phyloP scores from a whole-genome alignment of 139 green algal species.

The Astrephomene gubernaculifera region DNA sequence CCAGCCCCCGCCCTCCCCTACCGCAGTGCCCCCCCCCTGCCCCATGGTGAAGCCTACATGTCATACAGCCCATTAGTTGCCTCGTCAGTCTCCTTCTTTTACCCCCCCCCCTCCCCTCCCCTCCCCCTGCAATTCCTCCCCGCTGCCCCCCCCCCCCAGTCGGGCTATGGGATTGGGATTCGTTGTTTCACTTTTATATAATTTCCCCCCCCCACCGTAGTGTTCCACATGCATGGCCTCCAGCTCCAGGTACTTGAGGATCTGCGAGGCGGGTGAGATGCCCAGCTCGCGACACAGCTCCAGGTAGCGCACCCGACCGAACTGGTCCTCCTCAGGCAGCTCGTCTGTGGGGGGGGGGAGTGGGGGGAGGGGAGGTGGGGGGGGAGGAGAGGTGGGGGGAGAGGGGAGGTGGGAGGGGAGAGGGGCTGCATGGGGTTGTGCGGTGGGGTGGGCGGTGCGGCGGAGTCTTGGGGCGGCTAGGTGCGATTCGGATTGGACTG shows the following conservation, averaged over 20 bases:
- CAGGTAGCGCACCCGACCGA: constrained; percentile 54
- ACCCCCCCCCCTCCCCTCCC: too few relatives aligned
- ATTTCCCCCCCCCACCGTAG: constrained; percentile 45
- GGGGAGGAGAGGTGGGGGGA: too few relatives aligned
- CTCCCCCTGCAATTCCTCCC: background rate
- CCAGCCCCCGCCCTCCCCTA: too few relatives aligned
- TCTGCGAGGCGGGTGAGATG: constrained; percentile 56
- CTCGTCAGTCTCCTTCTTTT: background rate
- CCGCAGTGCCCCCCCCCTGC: too few relatives aligned
- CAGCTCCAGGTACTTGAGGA: constrained; percentile 62
- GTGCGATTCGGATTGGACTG: background rate
- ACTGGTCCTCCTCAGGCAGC: constrained; percentile 59
- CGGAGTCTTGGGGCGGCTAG: background rate
- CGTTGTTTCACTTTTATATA: too few relatives aligned
- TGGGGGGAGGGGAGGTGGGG: background rate
- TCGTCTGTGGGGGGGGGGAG: constrained; percentile 37
- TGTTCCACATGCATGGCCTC: constrained; percentile 64
- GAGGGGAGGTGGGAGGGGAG: too few relatives aligned
- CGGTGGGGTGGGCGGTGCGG: background rate
- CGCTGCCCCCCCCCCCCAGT: background rate
- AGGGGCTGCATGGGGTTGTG: too few relatives aligned
- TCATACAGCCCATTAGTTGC: too few relatives aligned
- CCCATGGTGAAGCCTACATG: too few relatives aligned
- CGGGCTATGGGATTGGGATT: too few relatives aligned
- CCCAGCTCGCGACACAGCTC: constrained; percentile 48